These are phyloP conservation scores for Hericium erinaceus DNA, from an alignment of 768 basidiomycete species.

Conservation along the genomic window DNA sequence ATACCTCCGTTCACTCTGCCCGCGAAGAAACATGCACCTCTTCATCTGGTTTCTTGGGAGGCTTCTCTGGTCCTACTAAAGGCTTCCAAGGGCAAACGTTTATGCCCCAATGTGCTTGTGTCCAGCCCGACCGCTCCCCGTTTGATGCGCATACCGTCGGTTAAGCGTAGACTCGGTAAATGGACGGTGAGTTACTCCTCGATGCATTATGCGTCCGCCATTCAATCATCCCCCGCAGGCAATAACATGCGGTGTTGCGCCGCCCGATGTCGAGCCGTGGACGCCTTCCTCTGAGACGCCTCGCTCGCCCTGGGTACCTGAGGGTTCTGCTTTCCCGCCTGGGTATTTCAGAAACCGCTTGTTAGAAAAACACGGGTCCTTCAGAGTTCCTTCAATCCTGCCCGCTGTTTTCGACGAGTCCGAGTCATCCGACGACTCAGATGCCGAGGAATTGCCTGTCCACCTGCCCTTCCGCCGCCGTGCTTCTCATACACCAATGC, in stretches of 20 bases:
- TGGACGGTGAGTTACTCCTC: conserved; percentile 11
- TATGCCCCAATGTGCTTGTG: conserved; percentile 8
- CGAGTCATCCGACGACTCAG: background rate
- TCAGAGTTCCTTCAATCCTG: background rate
- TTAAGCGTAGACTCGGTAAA: background rate
- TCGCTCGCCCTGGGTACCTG: conserved; percentile 10
- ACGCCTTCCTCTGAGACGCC: conserved; percentile 6
- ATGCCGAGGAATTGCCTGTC: background rate
- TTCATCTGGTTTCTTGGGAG: conserved; percentile 8
- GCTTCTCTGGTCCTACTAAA: conserved; percentile 11
- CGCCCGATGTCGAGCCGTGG: conserved; percentile 12
- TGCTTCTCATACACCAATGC: background rate
- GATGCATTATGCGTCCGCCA: background rate
- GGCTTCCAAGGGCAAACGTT: conserved; percentile 1
- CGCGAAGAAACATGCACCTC: conserved; percentile 2
- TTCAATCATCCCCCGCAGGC: conserved; percentile 4
- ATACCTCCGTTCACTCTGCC: background rate
- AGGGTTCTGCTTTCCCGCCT: conserved; percentile 15
- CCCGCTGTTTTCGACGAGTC: background rate
- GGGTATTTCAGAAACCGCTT: conserved; percentile 3
- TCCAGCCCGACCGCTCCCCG: conserved; percentile 11
- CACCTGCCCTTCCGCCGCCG: background rate
- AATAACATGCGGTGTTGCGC: background rate
- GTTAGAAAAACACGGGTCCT: background rate
- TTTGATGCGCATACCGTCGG: conserved; percentile 1